These are phyloP conservation scores for Chlamydomonas schloesseri DNA, from an alignment of 139 green algal genomes.

Conservation along the genomic window DNA sequence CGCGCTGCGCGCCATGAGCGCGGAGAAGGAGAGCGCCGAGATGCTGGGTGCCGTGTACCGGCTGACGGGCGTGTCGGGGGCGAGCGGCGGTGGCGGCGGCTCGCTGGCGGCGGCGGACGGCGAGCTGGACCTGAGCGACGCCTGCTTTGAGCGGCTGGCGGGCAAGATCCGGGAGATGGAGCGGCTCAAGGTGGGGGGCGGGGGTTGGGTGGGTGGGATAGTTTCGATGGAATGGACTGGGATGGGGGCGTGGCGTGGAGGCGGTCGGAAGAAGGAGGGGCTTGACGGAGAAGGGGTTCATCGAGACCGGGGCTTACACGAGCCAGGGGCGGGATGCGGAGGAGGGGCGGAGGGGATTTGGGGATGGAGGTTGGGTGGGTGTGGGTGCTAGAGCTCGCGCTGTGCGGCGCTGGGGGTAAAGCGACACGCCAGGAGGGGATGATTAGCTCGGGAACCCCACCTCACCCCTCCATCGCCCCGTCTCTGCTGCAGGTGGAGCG, in stretches of 20 bases:
- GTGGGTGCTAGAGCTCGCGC: too few relatives aligned
- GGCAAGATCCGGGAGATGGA: slow-evolving; percentile 47
- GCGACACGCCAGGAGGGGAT: too few relatives aligned
- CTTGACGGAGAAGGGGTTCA: too few relatives aligned
- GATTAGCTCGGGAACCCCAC: too few relatives aligned
- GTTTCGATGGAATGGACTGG: not conserved
- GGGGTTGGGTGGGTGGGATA: not conserved
- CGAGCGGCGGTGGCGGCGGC: not conserved
- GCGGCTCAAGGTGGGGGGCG: slow-evolving; percentile 53
- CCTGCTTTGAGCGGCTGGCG: slow-evolving; percentile 45
- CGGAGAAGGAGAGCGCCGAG: slow-evolving; percentile 36
- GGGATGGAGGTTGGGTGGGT: too few relatives aligned
- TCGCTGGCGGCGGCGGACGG: not conserved
- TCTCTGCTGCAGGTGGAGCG: slow-evolving; percentile 55
- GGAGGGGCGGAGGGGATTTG: too few relatives aligned
- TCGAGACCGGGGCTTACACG: too few relatives aligned
- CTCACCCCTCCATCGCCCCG: not conserved
- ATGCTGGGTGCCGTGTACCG: slow-evolving; percentile 44
- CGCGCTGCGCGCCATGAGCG: slow-evolving; percentile 11
- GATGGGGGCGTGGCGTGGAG: too few relatives aligned
- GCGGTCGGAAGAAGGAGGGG: too few relatives aligned
- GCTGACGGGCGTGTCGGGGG: not conserved
- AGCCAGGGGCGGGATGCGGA: too few relatives aligned
- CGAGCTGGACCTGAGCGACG: slow-evolving; percentile 54
- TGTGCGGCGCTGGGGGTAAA: too few relatives aligned